Conservation (phyloP, 192 early-diverging fungal species). For the Dispira parvispora region DNA sequence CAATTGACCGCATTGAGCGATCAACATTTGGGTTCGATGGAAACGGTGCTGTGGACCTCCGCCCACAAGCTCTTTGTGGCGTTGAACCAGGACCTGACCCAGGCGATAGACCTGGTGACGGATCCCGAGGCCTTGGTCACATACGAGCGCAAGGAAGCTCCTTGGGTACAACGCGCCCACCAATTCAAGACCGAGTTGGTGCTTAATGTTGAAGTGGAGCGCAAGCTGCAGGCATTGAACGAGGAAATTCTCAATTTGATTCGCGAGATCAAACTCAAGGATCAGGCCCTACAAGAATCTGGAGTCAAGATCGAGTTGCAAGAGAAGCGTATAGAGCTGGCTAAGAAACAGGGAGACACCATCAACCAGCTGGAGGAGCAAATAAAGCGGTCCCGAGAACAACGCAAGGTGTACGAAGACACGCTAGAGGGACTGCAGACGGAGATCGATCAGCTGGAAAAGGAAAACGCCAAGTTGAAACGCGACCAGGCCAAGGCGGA, state of each 20-base stretch:
- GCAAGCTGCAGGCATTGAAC: slow-evolving; percentile 51
- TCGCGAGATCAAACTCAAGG: slow-evolving; percentile 64
- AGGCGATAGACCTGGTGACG: slow-evolving; percentile 13
- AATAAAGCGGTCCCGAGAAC: slow-evolving; percentile 35
- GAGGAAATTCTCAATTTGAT: slow-evolving; percentile 67
- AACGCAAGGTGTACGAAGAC: slow-evolving; percentile 53
- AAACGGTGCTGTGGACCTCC: slow-evolving; percentile 12
- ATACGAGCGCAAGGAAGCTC: slow-evolving; percentile 24
- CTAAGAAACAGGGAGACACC: slow-evolving; percentile 47
- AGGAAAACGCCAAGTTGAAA: slow-evolving; percentile 39
- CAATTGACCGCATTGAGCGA: slow-evolving; percentile 1
- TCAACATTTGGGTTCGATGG: background rate
- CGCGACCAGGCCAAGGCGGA: slow-evolving; percentile 15
- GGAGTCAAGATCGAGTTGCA: slow-evolving; percentile 59
- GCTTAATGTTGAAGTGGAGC: slow-evolving; percentile 64
- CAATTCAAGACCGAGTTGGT: slow-evolving; percentile 64
- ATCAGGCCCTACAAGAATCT: slow-evolving; percentile 61
- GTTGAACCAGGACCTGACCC: slow-evolving; percentile 14
- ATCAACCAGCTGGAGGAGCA: slow-evolving; percentile 38
- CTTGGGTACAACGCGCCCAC: slow-evolving; percentile 67
- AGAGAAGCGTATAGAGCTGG: slow-evolving; percentile 58
- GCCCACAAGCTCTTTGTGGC: slow-evolving; percentile 23
- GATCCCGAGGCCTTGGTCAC: slow-evolving; percentile 5
- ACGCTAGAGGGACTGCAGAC: slow-evolving; percentile 47
- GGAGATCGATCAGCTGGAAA: slow-evolving; percentile 50